These are phyloP conservation scores for Lactarius trivialis DNA, from an alignment of 768 basidiomycete species.

Conservation along the genomic window DNA sequence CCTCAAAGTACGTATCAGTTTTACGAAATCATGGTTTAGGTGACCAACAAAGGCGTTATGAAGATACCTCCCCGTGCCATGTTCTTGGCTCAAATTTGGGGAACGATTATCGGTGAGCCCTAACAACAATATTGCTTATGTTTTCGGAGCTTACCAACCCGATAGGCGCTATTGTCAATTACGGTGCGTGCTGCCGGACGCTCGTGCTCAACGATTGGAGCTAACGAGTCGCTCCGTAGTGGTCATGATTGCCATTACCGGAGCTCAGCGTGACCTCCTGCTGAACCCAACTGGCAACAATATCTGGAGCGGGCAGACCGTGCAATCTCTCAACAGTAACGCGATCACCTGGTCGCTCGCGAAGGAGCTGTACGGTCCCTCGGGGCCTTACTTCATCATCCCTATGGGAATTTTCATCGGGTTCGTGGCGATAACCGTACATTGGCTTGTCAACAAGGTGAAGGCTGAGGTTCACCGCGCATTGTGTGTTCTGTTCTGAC, in stretches of 20 bases:
- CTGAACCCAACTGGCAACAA: slow-evolving; percentile 49
- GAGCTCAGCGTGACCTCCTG: slow-evolving; percentile 47
- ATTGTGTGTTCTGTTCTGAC: not conserved
- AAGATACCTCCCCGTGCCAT: slow-evolving; percentile 64
- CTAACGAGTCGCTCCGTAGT: slow-evolving; percentile 28
- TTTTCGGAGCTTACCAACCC: not conserved
- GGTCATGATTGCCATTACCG: slow-evolving; percentile 53
- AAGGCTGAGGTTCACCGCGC: not conserved
- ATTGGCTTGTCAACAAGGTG: slow-evolving; percentile 50
- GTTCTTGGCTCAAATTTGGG: slow-evolving; percentile 61
- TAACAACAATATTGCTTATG: not conserved
- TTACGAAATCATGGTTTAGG: not conserved
- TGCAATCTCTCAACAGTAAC: slow-evolving; percentile 48
- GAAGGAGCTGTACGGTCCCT: slow-evolving; percentile 47
- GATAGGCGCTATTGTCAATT: slow-evolving; percentile 33
- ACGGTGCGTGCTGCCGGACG: slow-evolving; percentile 23
- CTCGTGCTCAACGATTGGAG: slow-evolving; percentile 24
- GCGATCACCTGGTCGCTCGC: slow-evolving; percentile 63
- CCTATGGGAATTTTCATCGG: slow-evolving; percentile 50
- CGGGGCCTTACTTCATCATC: slow-evolving; percentile 51
- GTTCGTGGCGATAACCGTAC: slow-evolving; percentile 44
- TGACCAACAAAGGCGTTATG: slow-evolving; percentile 17
- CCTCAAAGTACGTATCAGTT: slow-evolving; percentile 21
- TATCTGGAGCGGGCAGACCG: slow-evolving; percentile 39
- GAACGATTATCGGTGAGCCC: slow-evolving; percentile 45